Evolutionary conservation across 2,329 filamentous ascomycete genomes (phyloP), one percentile per base, ranked within the genome.

Genomic region (Mycogone perniciosa): DNA sequence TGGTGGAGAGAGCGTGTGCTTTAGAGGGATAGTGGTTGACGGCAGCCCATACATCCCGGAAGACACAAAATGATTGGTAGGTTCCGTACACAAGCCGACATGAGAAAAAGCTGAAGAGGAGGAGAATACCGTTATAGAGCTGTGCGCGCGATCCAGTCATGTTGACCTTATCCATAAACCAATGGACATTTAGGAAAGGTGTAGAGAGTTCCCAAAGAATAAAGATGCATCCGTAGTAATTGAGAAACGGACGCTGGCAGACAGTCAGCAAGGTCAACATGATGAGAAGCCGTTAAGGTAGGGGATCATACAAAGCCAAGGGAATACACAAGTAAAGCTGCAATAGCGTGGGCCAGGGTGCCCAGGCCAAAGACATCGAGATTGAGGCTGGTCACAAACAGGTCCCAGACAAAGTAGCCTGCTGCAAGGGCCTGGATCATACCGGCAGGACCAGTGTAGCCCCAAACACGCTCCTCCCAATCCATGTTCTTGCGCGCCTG

Each of bases 171-270:
- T 95, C 89, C 70, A 87, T 88, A 73, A 93, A 93, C 89, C 89
- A 95, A 74, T 95, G 89, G 64, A 92, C 80, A 65, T 95, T 95
- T 52, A 93, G 77, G 68, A 93, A 91, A 6, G 88, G 88, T 4
- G 85, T 87, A 29, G 87, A 91, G 37, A 95, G 79, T 68, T 95
- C 89, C 80, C 90, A 95, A 52, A 93, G 83, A 61, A 95, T 88
- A 68, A 95, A 95, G 53, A 82, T 81, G 51, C 80, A 79, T 51
- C 80, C 86, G 68, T 93, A 95, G 73, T 84, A 91, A 72, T 92
- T 91, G 57, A 91, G 77, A 62, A 92, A 91, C 2, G 89, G 89
- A 54, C 87, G 79, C 88, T 93, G 63, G 31, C 4, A 11, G 30
- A 50, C 34, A 34, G 31, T 54, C n/a, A 33, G 56, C 41, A 46